These are phyloP conservation scores for Grosmannia serpens DNA, from an alignment of 2,329 filamentous ascomycete species.

Conservation along the genomic window DNA sequence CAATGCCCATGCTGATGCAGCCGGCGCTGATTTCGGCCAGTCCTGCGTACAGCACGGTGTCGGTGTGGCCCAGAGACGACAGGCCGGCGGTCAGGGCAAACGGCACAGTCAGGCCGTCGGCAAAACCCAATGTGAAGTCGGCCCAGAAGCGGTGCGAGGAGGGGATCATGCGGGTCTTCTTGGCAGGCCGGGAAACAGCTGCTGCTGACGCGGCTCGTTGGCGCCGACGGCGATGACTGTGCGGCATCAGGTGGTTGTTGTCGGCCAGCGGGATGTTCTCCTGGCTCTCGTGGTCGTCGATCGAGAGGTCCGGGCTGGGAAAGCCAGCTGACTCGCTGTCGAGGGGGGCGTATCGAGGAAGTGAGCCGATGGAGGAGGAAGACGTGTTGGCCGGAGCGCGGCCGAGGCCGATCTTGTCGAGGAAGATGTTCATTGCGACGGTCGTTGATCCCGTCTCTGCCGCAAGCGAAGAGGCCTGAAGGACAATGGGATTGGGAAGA, in stretches of 20 bases:
- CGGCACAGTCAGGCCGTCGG: slow-evolving; percentile 63
- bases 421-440: not conserved
- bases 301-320: not conserved
- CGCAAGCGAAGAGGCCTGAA: too few species aligned
- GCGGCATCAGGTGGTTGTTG: not conserved
- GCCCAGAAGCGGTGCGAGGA: slow-evolving; percentile 33
- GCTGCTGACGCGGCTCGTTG: not conserved
- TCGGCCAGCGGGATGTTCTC: slow-evolving; percentile 3
- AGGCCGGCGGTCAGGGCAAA: slow-evolving; percentile 65
- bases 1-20: slow-evolving; percentile 63
- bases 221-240: not conserved
- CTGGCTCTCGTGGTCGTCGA: slow-evolving; percentile 5
- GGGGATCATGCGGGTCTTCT: slow-evolving; percentile 8
- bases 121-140: slow-evolving; percentile 61
- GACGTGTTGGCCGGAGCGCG: not conserved
- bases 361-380: not conserved
- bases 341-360: not conserved
- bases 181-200: not conserved
- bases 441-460: too few species aligned
- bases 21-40: slow-evolving; percentile 61
- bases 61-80: slow-evolving; percentile 45
- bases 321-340: not conserved
- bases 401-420: not conserved
- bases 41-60: slow-evolving; percentile 55
- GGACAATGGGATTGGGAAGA: not conserved